Evolutionary conservation across 179 eudicot genomes (phyloP), one percentile per base, ranked within the genome.

Genomic region (Pouteria campechiana): DNA sequence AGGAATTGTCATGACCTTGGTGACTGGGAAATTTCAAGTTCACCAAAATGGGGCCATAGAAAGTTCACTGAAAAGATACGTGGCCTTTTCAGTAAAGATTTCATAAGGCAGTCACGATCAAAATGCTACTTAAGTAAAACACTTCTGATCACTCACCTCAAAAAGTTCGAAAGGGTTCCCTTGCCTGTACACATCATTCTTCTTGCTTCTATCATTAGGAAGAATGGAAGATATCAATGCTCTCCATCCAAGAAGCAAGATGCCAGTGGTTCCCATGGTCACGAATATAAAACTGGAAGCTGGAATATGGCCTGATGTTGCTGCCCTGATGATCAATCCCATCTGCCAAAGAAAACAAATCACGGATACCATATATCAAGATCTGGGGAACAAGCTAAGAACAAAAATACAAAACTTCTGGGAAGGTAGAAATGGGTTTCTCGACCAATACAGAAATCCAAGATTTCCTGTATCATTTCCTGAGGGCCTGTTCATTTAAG

Each of bases 111-210:
- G 5, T 38, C 12, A 9, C 4, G 14, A 16, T 34, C 38, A 21
- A 41, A 6, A 41, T 27, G 19, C 23, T 3, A 32, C 9, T 3
- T 12, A 12, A 40, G 15, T 33, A 25, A 17, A 36, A 50, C 40
- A 3, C n/a, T n/a, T n/a, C n/a, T n/a, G 17, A 35, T 29, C 14
- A 23, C 46, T 23, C 68, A 89, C 97, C 89, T 81, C 93, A 68
- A 85, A 81, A 35, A 89, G 64, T 51, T 89, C 95, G 64, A 89
- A 89, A 34, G 95, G 81, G 65, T 68, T 89, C 38, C 97, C 97
- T 27, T 69, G 68, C 70, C 35, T 81, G 67, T 85, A 85, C 15
- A 50, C 43, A 34, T 81, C 97, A 53, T 76, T 71, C 57, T 84
- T 81, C 50, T 85, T 75, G 67, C 41, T 55, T 46, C 63, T 65